Evolutionary conservation across 495 filamentous ascomycete genomes (phyloP).

Genomic region (Daldinia loculata): DNA sequence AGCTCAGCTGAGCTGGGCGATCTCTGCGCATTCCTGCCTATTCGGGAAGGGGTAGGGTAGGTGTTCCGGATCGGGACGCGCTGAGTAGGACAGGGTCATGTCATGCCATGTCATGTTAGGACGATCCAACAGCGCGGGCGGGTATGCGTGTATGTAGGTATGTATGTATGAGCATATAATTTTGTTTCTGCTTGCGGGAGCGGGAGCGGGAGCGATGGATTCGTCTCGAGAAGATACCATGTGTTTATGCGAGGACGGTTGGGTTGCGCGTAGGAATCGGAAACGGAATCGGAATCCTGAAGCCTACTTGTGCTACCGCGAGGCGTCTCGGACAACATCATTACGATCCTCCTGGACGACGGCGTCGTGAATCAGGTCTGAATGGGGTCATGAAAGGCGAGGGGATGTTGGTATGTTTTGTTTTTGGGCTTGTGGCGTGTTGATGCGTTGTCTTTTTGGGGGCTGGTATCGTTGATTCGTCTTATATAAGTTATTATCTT

Average conservation of each 20-base stretch:
- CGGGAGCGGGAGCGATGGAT: neutral
- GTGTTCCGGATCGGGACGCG: slow-evolving; percentile 1
- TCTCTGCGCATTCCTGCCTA: neutral
- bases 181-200: neutral
- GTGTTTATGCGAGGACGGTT: neutral
- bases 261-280: neutral
- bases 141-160: neutral
- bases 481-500: neutral
- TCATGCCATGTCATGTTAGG: neutral
- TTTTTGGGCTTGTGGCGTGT: neutral
- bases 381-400: neutral
- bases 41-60: neutral
- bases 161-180: neutral
- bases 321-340: neutral
- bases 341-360: neutral
- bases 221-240: neutral
- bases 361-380: neutral
- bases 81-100: neutral
- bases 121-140: neutral
- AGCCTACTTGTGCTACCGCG: neutral
- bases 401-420: neutral
- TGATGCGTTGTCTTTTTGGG: neutral
- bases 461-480: neutral
- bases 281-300: neutral
- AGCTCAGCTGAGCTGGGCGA: neutral